phyloP scores from a whole-genome alignment of 441 rosid genomes.

The Euphorbia schlechtendalii region DNA sequence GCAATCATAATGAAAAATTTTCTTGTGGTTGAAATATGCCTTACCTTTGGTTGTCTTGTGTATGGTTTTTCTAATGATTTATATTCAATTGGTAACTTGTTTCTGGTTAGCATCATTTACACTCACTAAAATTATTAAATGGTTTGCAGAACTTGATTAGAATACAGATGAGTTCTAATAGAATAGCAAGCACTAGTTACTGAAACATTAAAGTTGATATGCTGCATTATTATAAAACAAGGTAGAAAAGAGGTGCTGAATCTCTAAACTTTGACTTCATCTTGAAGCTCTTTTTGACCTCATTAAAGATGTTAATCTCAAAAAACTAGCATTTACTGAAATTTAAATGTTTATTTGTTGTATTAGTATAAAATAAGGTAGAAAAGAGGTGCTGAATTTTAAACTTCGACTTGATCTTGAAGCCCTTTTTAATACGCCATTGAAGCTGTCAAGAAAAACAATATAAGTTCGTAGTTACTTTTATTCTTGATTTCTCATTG shows the following conservation, averaged over 20 bases:
- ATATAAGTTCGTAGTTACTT: no score
- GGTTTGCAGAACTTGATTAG: neutral
- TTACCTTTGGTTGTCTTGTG: neutral
- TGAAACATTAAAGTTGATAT: neutral
- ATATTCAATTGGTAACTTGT: no score
- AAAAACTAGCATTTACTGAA: no score
- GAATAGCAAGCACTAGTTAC: neutral
- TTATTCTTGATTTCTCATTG: no score
- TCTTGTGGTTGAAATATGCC: constrained; percentile 10
- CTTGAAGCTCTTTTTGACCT: neutral
- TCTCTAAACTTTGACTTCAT: neutral
- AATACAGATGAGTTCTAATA: neutral
- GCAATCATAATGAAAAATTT: constrained; percentile 17
- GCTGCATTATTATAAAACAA: neutral
- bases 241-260: neutral
- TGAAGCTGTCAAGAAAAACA: neutral
- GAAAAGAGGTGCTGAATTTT: no score
- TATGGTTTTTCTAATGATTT: neutral
- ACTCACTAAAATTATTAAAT: no score
- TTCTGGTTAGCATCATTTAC: neutral
- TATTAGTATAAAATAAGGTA: no score
- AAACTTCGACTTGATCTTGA: no score
- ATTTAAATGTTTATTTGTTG: no score
- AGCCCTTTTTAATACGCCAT: no score
- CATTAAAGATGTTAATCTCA: neutral